Conservation (phyloP, 441 rosid genomes). For the Gossypium gossypioides region DNA sequence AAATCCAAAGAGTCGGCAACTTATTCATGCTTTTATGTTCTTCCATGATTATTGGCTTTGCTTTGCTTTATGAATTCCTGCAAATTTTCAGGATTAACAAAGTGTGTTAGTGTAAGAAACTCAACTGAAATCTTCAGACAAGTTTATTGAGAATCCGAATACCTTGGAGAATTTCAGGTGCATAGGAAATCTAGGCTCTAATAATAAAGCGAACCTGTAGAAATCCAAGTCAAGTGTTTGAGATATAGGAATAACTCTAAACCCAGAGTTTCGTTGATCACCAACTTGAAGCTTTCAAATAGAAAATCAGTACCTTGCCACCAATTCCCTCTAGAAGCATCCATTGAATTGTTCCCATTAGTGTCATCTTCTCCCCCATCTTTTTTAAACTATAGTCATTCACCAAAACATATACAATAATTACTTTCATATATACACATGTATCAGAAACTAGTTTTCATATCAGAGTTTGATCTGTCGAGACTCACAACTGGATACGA, state of each 20-base stretch:
- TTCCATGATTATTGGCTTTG: slow-evolving; percentile 12
- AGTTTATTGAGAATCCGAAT: background rate
- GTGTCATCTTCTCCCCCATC: slow-evolving; percentile 47
- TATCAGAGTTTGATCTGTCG: background rate
- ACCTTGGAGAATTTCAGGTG: slow-evolving; percentile 19
- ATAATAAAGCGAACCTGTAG: slow-evolving; percentile 78
- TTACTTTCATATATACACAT: background rate
- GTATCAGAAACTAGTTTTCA: background rate
- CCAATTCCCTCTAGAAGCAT: slow-evolving; percentile 84
- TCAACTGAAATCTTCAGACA: background rate
- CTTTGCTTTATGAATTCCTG: slow-evolving; percentile 29
- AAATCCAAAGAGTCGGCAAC: slow-evolving; percentile 12
- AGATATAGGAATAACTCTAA: background rate
- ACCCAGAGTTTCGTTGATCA: background rate
- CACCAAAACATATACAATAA: slow-evolving; percentile 7
- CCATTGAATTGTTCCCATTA: slow-evolving; percentile 40
- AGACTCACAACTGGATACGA: slow-evolving; percentile 42
- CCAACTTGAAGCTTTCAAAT: background rate
- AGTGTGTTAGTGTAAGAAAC: background rate
- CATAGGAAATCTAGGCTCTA: slow-evolving; percentile 27
- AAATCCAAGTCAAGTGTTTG: slow-evolving; percentile 4
- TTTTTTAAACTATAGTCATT: slow-evolving; percentile 48
- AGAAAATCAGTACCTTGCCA: slow-evolving; percentile 57
- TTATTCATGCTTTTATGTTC: slow-evolving; percentile 22
- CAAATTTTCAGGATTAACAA: slow-evolving; percentile 7